phyloP scores from a whole-genome alignment of 2,329 filamentous ascomycete genomes.

The Coniochaeta sp. region DNA sequence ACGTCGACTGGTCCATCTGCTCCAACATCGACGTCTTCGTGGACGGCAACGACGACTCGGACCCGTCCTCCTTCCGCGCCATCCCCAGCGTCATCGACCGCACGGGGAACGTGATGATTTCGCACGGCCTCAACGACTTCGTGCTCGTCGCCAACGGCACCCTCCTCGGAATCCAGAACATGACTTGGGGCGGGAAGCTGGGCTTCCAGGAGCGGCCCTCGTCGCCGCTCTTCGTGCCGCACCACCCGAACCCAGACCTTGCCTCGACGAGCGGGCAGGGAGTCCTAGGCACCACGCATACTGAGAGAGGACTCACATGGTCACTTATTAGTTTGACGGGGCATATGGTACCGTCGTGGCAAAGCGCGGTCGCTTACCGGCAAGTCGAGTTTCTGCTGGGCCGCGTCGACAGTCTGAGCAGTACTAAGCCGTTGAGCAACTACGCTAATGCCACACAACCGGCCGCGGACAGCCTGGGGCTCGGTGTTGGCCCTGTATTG shows the following conservation, averaged over 20 bases:
- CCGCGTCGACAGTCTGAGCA: slow-evolving; percentile 48
- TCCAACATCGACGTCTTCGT: slow-evolving; percentile 24
- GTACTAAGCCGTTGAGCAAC: slow-evolving; percentile 12
- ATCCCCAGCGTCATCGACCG: slow-evolving; percentile 65
- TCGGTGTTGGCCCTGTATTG: not conserved
- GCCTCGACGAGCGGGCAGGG: slow-evolving; percentile 36
- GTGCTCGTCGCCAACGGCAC: slow-evolving; percentile 61
- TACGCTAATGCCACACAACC: not conserved
- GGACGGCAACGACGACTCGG: slow-evolving; percentile 38
- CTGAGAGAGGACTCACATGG: slow-evolving; percentile 68
- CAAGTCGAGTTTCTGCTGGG: slow-evolving; percentile 70
- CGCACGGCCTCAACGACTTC: slow-evolving; percentile 62
- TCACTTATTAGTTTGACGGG: slow-evolving; percentile 55
- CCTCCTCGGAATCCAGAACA: slow-evolving; percentile 66
- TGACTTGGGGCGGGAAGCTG: slow-evolving; percentile 66
- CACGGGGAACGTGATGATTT: slow-evolving; percentile 65
- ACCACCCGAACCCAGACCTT: slow-evolving; percentile 39
- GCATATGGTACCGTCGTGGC: slow-evolving; percentile 61
- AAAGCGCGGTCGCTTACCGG: slow-evolving; percentile 59
- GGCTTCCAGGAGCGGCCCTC: slow-evolving; percentile 57
- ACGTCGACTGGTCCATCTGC: slow-evolving; percentile 34
- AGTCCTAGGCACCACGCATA: slow-evolving; percentile 60
- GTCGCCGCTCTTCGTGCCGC: slow-evolving; percentile 61
- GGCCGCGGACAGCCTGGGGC: not conserved
- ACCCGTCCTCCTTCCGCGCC: slow-evolving; percentile 46